Conservation (phyloP, 2,329 filamentous ascomycete species). For the Epichloe gansuensis region DNA sequence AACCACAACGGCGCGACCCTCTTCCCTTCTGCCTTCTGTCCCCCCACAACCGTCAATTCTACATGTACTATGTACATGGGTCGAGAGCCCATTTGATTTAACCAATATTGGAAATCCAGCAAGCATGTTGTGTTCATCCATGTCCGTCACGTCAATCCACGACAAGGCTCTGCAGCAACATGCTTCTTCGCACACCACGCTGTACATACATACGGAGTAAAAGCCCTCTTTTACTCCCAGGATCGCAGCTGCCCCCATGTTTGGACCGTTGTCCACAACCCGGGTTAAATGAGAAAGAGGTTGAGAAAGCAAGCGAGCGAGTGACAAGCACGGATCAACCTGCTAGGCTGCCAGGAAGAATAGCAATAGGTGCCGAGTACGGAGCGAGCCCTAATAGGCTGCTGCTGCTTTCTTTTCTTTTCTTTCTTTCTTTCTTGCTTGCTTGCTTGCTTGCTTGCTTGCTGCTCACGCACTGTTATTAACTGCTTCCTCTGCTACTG, state of each 20-base stretch:
- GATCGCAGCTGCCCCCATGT: neutral
- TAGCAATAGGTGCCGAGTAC: neutral
- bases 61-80: too few relatives aligned
- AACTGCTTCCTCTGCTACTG: neutral
- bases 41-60: too few relatives aligned
- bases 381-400: neutral
- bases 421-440: too few relatives aligned
- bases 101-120: neutral
- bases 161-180: neutral
- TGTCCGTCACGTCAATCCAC: neutral
- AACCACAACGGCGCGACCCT: slow-evolving; percentile 1
- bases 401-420: too few relatives aligned
- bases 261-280: neutral
- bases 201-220: neutral
- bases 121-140: neutral
- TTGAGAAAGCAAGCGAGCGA: neutral
- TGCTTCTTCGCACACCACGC: neutral
- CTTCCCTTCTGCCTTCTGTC: neutral
- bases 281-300: neutral
- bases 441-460: neutral
- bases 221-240: neutral
- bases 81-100: neutral
- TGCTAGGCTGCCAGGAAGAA: neutral
- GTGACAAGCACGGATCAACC: neutral
- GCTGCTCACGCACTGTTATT: neutral